Evolutionary conservation across 2,329 filamentous ascomycete species (phyloP).

Genomic region (Penicillium olsonii): DNA sequence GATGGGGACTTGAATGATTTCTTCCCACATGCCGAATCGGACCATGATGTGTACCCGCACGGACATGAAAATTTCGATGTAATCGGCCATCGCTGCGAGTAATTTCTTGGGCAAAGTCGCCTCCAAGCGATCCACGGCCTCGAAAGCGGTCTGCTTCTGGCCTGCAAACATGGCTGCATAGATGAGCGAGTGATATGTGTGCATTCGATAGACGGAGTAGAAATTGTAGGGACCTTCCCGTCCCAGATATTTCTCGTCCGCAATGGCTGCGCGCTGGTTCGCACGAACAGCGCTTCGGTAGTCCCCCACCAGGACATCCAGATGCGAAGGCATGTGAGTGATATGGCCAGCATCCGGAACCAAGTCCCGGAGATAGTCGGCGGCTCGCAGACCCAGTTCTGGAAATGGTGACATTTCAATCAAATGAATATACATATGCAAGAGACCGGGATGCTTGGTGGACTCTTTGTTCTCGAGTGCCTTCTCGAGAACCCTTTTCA

Average conservation of each 20-base stretch:
- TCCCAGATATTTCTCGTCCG: constrained; percentile 67
- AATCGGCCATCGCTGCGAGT: constrained; percentile 76
- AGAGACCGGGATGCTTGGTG: constrained; percentile 64
- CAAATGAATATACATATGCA: constrained; percentile 76
- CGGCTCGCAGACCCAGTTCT: constrained; percentile 62
- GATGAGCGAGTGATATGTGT: constrained; percentile 73
- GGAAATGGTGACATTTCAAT: constrained; percentile 74
- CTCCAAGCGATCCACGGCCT: constrained; percentile 63
- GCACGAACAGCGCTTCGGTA: constrained; percentile 67
- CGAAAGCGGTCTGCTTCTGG: constrained; percentile 62
- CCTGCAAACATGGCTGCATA: constrained; percentile 79
- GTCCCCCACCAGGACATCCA: constrained; percentile 73
- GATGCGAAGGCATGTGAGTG: constrained; percentile 75
- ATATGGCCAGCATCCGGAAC: constrained; percentile 71
- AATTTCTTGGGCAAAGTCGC: constrained; percentile 63
- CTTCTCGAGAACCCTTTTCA: constrained; percentile 59
- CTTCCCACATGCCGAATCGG: constrained; percentile 72
- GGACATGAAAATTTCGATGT: constrained; percentile 70
- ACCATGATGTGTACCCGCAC: constrained; percentile 70
- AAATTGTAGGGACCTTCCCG: constrained; percentile 65
- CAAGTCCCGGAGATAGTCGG: constrained; percentile 63
- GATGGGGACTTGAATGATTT: constrained; percentile 59
- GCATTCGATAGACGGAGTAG: constrained; percentile 74
- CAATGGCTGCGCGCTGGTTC: constrained; percentile 66
- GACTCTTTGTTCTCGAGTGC: constrained; percentile 56